Evolutionary conservation across 2,329 filamentous ascomycete genomes (phyloP).

Genomic region (Diatrype stigma): DNA sequence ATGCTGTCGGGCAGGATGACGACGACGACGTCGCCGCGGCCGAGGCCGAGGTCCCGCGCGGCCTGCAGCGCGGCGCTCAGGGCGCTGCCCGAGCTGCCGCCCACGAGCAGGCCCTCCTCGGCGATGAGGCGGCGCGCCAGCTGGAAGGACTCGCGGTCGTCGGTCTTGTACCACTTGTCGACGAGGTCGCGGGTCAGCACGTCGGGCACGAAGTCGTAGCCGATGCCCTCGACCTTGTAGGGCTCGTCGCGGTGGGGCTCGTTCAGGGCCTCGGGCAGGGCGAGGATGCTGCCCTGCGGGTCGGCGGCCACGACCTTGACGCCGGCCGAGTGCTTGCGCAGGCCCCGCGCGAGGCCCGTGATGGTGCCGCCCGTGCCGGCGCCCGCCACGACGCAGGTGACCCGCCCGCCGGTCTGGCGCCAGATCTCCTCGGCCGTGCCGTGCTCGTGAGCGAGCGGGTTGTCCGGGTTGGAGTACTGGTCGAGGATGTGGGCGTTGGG

Average conservation of each 20-base stretch:
- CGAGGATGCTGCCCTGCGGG: slow-evolving; percentile 86
- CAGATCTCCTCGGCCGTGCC: slow-evolving; percentile 97
- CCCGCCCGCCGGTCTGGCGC: slow-evolving; percentile 77
- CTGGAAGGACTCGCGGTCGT: slow-evolving; percentile 84
- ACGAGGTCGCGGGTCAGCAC: slow-evolving; percentile 78
- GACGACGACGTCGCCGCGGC: slow-evolving; percentile 82
- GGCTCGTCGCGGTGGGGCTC: slow-evolving; percentile 72
- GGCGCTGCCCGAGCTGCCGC: slow-evolving; percentile 89
- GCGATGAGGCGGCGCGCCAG: slow-evolving; percentile 87
- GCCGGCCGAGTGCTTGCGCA: slow-evolving; percentile 80
- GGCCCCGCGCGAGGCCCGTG: slow-evolving; percentile 77
- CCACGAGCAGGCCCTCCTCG: slow-evolving; percentile 90
- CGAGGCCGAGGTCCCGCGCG: slow-evolving; percentile 70
- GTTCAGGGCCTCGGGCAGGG: slow-evolving; percentile 76
- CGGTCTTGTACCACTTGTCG: slow-evolving; percentile 98
- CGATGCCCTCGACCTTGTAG: slow-evolving; percentile 98
- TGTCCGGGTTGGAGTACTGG: slow-evolving; percentile 89
- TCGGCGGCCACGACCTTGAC: slow-evolving; percentile 92
- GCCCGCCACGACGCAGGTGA: slow-evolving; percentile 82
- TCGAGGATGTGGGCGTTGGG: slow-evolving; percentile 96
- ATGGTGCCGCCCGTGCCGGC: slow-evolving; percentile 96
- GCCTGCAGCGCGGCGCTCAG: slow-evolving; percentile 78
- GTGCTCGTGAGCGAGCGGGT: slow-evolving; percentile 87
- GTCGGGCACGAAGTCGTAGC: slow-evolving; percentile 96
- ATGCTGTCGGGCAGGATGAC: slow-evolving; percentile 94